Evolutionary conservation across 257 asterid genomes (phyloP).

Genomic region (Thymus mandschuricus): DNA sequence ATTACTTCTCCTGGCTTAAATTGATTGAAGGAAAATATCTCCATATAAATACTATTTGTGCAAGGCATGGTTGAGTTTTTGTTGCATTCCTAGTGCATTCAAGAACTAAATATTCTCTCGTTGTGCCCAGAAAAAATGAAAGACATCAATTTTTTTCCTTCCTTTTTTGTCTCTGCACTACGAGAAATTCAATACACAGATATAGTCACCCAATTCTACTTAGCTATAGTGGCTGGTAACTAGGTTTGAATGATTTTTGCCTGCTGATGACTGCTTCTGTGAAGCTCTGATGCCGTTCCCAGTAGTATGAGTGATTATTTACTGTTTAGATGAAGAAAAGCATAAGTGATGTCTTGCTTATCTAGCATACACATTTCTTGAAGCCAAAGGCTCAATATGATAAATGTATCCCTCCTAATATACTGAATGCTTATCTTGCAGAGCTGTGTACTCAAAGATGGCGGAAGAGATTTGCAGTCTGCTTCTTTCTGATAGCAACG

Average conservation of each 20-base stretch:
- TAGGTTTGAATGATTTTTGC: neutral
- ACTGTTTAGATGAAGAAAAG: neutral
- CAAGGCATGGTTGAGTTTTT: neutral
- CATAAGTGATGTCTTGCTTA: constrained; percentile 4
- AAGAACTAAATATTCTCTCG: neutral
- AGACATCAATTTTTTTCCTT: no score
- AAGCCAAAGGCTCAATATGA: neutral
- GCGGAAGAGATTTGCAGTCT: constrained; percentile 77
- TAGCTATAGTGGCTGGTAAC: neutral
- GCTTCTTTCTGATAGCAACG: constrained; percentile 64
- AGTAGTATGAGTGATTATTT: neutral
- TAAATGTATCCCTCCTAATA: constrained; percentile 26
- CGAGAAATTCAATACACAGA: neutral
- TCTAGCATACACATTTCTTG: neutral
- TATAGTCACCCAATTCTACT: neutral
- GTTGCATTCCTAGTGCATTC: neutral
- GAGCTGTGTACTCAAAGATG: constrained; percentile 92
- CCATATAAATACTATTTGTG: neutral
- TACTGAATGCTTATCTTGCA: constrained; percentile 35
- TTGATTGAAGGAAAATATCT: neutral
- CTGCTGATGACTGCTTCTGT: neutral
- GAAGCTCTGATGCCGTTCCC: neutral
- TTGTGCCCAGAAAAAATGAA: neutral
- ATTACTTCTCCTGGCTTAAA: constrained; percentile 15
- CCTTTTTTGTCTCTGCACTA: neutral